Base-by-base conservation (phyloP, 805 yeast species). In the Cyberlindnera mycetangii region DNA sequence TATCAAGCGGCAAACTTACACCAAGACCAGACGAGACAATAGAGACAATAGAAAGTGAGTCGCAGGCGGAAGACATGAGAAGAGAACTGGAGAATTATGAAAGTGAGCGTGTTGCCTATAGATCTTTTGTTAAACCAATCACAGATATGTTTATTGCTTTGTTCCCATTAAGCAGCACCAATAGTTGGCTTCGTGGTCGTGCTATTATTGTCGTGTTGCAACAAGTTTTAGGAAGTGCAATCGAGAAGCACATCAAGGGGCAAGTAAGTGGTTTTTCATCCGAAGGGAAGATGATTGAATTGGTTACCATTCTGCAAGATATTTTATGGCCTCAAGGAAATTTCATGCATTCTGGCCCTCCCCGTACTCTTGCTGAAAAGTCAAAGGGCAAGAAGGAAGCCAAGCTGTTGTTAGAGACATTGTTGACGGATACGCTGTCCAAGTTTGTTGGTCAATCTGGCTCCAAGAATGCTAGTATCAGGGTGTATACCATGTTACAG, bases 211-310 rank as follows among this genome's bases (percentile, higher is more conserved):
- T 89, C 5, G 78, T 90, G 4, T 66, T 90, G 42, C 97, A 89
- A 61, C 96, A 89, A 60, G 63, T 90, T 1, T 71, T 90, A 31
- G 97, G 97, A 0, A 85, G 92, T 2, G 85, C 97, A 0, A 83
- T 90, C 41, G 97, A 90, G 58, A 82, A 79, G 58, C 59, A 60
- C 40, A 53, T 66, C 10, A 61, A 64, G 37, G 71, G 73, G 22
- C 67, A 67, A 46, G 61, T 77, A 25, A 67, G 69, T 31, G 55
- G 54, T 6, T n/a, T 67, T 4, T 66, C 69, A 31, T 68, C 70
- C 9, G 80, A 76, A 37, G 72, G 67, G 9, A 70, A 68, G 24
- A 58, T 85, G 0, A 62, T 71, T n/a, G 75, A 71, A 10, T 12
- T 68, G 2, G 44, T 79, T 7, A 43, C 51, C 3, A 28, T 48